Evolutionary conservation across 371 early-diverging fungal species (phyloP).

Genomic region (Syncephalastrum contaminatum): DNA sequence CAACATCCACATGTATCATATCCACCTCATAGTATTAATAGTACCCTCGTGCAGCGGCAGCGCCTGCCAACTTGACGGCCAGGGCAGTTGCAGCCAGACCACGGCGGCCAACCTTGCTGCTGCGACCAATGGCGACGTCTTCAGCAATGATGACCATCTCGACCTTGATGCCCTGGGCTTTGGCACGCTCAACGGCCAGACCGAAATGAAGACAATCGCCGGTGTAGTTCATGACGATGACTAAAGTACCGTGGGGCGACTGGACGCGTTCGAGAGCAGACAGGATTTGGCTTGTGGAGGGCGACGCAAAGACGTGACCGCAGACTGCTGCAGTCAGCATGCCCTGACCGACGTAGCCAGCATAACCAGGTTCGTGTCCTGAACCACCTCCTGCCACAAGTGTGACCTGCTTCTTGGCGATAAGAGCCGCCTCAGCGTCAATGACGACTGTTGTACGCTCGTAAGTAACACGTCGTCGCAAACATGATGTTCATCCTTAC

Average conservation of each 20-base stretch:
- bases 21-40: constrained; percentile 1
- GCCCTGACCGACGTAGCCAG: constrained; percentile 73
- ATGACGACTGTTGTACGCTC: constrained; percentile 46
- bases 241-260: constrained; percentile 67
- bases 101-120: constrained; percentile 71
- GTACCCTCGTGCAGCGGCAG: constrained; percentile 59
- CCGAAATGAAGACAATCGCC: constrained; percentile 83
- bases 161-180: constrained; percentile 65
- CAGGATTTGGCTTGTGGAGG: constrained; percentile 71
- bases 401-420: constrained; percentile 66
- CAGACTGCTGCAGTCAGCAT: constrained; percentile 77
- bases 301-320: constrained; percentile 86
- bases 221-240: constrained; percentile 85
- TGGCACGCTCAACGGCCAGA: constrained; percentile 76
- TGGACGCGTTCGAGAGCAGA: constrained; percentile 65
- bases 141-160: constrained; percentile 78
- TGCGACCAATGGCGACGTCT: constrained; percentile 72
- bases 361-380: constrained; percentile 85
- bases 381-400: constrained; percentile 81
- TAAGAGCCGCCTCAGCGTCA: constrained; percentile 28
- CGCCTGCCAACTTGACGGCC: constrained; percentile 80
- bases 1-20: not conserved
- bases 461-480: not conserved
- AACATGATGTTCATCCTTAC: constrained; percentile 6
- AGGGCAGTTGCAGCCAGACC: constrained; percentile 79